A percentile compares a stretch with the other conserved stretches of the same genome.
Conservation (phyloP, 805 yeast species). For the Ogataea chonburiensis region DNA sequence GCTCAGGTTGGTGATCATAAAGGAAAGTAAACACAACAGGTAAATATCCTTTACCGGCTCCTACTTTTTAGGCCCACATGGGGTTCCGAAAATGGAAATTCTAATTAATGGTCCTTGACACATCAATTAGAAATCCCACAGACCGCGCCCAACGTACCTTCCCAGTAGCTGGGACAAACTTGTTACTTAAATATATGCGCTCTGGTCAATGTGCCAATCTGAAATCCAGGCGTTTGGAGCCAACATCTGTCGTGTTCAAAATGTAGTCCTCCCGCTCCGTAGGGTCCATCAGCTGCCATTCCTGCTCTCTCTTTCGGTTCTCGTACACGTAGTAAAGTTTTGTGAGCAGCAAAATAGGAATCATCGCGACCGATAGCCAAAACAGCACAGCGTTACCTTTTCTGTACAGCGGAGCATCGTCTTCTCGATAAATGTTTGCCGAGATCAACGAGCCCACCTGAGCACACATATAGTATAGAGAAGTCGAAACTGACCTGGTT, state of each 20-base stretch:
- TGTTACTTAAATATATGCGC: too few species aligned
- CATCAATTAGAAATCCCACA: too few species aligned
- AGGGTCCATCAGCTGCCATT: conserved; percentile 46
- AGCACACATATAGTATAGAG: conserved; percentile 32
- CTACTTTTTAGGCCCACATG: conserved; percentile 3
- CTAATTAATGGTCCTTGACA: too few species aligned
- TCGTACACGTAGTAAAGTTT: conserved; percentile 26
- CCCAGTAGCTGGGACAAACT: too few species aligned
- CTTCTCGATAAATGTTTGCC: conserved; percentile 30
- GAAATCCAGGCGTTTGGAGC: conserved; percentile 54
- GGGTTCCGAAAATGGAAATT: too few species aligned
- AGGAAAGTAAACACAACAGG: not conserved
- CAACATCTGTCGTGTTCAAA: conserved; percentile 46
- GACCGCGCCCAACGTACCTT: too few species aligned
- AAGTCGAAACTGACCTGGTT: conserved; percentile 32
- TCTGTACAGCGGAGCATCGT: conserved; percentile 32
- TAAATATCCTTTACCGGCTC: too few species aligned
- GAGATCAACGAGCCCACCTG: conserved; percentile 31
- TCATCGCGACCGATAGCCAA: conserved; percentile 26
- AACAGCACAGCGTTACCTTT: conserved; percentile 29
- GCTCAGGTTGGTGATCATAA: conserved; percentile 7
- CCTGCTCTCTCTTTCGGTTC: conserved; percentile 7
- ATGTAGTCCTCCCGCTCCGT: conserved; percentile 50
- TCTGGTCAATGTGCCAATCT: conserved; percentile 22
- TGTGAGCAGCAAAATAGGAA: conserved; percentile 14